Evolutionary conservation across 2,329 filamentous ascomycete genomes (phyloP), one percentile per base, ranked within the genome.

Genomic region (Scedosporium boydii): DNA sequence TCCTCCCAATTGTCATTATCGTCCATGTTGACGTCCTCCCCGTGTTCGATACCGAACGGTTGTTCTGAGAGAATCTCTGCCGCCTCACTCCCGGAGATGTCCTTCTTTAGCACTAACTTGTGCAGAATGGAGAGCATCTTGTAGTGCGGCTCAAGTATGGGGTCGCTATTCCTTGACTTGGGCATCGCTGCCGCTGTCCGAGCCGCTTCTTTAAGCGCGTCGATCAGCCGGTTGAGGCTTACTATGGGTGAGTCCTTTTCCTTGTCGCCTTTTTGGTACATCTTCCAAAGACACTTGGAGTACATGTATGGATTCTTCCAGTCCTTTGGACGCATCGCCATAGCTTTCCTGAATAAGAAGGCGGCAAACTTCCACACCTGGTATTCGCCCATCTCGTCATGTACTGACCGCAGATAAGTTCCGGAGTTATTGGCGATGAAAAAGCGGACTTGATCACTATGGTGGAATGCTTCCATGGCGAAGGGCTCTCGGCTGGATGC

Each of bases 81-180:
- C 0, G 77, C 83, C 16, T 80, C 77, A 56, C 78, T 74, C n/a
- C 75, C 74, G 2, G 74, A 65, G 4, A 86, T 67, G 34, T 83
- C 79, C 14, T 76, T 74, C 14, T 77, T 75, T 41, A 78, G 78
- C 16, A 96, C 89, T 26, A 96, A 81, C 73, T 97, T 96, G 76
- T 96, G 87, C 6, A 92, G 76, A 23, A 95, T 78, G 2, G 90
- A 89, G 42, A 95, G 83, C 21, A 96, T 87, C 75, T 96, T 96
- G 79, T 96, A 96, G 71, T 96, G 92, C 3, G 93, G 93, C 71
- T 96, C 93, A 16, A 97, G 81, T 26, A 96, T 87, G 0, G 90
- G 91, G 64, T 96, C 91, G 21, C 81, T 86, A 70, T 80, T 77
- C 14, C 82, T 77, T 4, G 82, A 81, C 65, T 84, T 85, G 29